Percentiles rank a stretch among this genome's conserved stretches.
phyloP scores from a whole-genome alignment of 352 stramenopile species.

The Sclerospora graminicola region DNA sequence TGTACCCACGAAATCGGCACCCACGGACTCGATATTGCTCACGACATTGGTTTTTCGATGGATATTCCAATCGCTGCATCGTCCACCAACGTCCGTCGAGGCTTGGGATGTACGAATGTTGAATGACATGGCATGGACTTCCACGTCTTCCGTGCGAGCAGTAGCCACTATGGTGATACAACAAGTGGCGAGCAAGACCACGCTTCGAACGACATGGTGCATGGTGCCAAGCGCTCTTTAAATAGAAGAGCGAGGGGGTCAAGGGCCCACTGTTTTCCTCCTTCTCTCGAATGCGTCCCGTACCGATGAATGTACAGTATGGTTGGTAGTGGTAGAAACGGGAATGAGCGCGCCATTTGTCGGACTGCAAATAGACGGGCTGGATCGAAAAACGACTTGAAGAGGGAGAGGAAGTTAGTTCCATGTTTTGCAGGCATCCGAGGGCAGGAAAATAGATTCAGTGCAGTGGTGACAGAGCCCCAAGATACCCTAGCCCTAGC shows the following conservation, averaged over 20 bases:
- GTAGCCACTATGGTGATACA: constrained; percentile 7
- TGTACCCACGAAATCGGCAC: constrained; percentile 65
- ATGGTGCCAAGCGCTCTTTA: neutral
- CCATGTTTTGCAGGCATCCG: no score
- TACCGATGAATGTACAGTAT: no score
- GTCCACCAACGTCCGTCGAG: constrained; percentile 21
- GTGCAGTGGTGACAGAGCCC: no score
- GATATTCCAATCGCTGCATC: constrained; percentile 54
- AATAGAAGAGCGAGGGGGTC: neutral
- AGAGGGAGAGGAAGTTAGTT: no score
- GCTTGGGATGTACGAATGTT: constrained; percentile 70
- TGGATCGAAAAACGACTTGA: no score
- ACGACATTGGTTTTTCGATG: constrained; percentile 56
- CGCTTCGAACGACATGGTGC: no score
- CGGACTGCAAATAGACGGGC: no score
- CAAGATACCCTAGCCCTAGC: no score
- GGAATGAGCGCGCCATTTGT: no score
- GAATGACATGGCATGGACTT: constrained; percentile 64
- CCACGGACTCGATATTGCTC: constrained; percentile 37
- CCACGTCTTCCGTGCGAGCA: constrained; percentile 24
- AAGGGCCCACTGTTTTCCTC: neutral
- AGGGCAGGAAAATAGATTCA: no score
- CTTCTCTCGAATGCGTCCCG: no score
- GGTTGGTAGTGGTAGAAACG: no score
- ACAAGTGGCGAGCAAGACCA: constrained; percentile 14